A percentile compares a stretch with the other conserved stretches of the same genome.
Evolutionary conservation across 768 basidiomycete species (phyloP).

Genomic region (Cyclocybe aegerita): DNA sequence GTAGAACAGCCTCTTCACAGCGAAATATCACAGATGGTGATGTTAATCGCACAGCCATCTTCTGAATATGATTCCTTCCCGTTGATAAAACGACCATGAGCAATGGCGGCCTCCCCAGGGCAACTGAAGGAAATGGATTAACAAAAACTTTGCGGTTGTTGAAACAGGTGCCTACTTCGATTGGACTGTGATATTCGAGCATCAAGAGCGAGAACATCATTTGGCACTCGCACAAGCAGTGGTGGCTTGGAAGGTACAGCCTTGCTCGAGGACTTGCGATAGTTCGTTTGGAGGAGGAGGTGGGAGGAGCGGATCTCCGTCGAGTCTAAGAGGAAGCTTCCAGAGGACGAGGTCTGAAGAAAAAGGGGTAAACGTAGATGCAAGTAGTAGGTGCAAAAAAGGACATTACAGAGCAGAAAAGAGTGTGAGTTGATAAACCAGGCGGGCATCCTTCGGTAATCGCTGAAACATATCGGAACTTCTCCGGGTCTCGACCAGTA

Average conservation of each 20-base stretch:
- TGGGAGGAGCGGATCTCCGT: conserved; percentile 66
- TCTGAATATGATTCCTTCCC: conserved; percentile 65
- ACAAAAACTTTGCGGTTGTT: neutral
- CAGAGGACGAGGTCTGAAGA: conserved; percentile 64
- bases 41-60: conserved; percentile 51
- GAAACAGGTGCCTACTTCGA: conserved; percentile 28
- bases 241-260: conserved; percentile 25
- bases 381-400: neutral
- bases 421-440: conserved; percentile 55
- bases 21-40: conserved; percentile 56
- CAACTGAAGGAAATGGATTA: conserved; percentile 42
- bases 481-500: conserved; percentile 61
- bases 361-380: conserved; percentile 2
- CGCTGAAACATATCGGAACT: conserved; percentile 50
- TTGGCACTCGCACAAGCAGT: conserved; percentile 56
- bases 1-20: conserved; percentile 39
- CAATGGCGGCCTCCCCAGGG: conserved; percentile 57
- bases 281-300: conserved; percentile 65
- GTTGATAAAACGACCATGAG: conserved; percentile 60
- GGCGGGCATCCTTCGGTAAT: conserved; percentile 44
- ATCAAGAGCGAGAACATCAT: conserved; percentile 61
- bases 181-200: conserved; percentile 62
- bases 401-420: conserved; percentile 72
- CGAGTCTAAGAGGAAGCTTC: conserved; percentile 65
- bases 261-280: conserved; percentile 41